Percentiles rank a stretch among this genome's conserved stretches.
These are phyloP conservation scores for Auriscalpium orientale DNA, from an alignment of 768 basidiomycete genomes.

Conservation along the genomic window DNA sequence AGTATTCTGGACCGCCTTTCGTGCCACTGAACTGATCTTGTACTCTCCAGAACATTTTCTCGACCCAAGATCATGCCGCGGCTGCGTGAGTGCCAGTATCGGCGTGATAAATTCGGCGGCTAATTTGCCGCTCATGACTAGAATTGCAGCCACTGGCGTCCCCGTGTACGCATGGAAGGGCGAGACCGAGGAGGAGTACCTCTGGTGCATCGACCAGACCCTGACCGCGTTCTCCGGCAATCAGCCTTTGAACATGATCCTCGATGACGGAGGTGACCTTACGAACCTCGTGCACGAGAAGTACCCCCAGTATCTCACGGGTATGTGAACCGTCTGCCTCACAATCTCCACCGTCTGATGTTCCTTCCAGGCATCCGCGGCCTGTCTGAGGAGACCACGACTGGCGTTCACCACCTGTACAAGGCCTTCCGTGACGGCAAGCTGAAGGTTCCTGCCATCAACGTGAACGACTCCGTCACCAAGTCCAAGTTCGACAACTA, in stretches of 20 bases:
- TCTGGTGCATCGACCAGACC: slow-evolving; percentile 97
- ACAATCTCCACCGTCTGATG: slow-evolving; percentile 2
- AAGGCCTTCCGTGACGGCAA: slow-evolving; percentile 94
- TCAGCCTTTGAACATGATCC: slow-evolving; percentile 92
- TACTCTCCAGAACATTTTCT: slow-evolving; percentile 89
- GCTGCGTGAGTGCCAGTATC: slow-evolving; percentile 60
- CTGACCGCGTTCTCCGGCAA: slow-evolving; percentile 80
- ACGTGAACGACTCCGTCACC: slow-evolving; percentile 99
- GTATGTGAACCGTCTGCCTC: slow-evolving; percentile 29
- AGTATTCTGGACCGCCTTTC: slow-evolving; percentile 21
- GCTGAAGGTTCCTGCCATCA: slow-evolving; percentile 97
- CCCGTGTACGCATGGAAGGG: slow-evolving; percentile 99
- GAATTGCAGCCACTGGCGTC: slow-evolving; percentile 95
- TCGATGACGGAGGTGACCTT: slow-evolving; percentile 98
- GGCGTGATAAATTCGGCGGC: not conserved
- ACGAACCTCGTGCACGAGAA: slow-evolving; percentile 94
- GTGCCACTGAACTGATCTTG: not conserved
- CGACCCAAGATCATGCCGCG: slow-evolving; percentile 98
- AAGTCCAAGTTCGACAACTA: slow-evolving; percentile 99
- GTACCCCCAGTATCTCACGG: slow-evolving; percentile 81
- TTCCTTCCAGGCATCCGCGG: slow-evolving; percentile 66
- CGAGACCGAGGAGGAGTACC: slow-evolving; percentile 97
- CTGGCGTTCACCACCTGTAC: slow-evolving; percentile 99
- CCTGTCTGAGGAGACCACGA: slow-evolving; percentile 98
- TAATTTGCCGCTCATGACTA: slow-evolving; percentile 21